Percentiles rank a stretch among this genome's conserved stretches.
Evolutionary conservation across 257 asterid species (phyloP).

Genomic region (Lavandula angustifolia): DNA sequence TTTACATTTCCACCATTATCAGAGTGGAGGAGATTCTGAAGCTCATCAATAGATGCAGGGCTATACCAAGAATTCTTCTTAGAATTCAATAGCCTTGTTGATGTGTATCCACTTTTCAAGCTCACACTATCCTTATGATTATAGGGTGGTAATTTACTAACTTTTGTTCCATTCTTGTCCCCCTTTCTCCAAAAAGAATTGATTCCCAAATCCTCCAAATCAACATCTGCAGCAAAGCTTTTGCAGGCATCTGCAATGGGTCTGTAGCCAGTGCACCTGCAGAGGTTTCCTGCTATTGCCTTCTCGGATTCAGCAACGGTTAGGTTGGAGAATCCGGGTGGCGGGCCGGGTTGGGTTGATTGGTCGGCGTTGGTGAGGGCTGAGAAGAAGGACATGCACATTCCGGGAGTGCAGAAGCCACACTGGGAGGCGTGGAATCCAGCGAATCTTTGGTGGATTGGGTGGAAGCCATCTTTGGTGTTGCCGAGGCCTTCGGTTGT

Average conservation of each 20-base stretch:
- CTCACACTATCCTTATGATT: constrained; percentile 1
- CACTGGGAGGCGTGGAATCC: constrained; percentile 32
- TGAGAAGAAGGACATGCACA: background rate
- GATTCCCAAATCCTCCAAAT: constrained; percentile 29
- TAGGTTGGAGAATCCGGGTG: constrained; percentile 28
- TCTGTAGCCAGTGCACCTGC: constrained; percentile 29
- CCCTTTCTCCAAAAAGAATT: constrained; percentile 27
- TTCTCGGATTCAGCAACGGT: constrained; percentile 27
- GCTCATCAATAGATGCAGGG: constrained; percentile 25
- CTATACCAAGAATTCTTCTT: constrained; percentile 22
- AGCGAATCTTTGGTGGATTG: constrained; percentile 31
- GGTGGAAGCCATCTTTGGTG: constrained; percentile 27
- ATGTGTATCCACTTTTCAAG: background rate
- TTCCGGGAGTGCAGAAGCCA: constrained; percentile 32
- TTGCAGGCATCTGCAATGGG: constrained; percentile 10
- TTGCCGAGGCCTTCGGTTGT: constrained; percentile 17
- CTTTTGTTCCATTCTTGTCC: background rate
- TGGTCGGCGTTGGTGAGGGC: constrained; percentile 24
- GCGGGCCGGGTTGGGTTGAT: background rate
- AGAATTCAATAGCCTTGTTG: constrained; percentile 18
- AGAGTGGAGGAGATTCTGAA: constrained; percentile 13
- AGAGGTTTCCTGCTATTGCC: constrained; percentile 25
- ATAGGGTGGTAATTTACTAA: constrained; percentile 14
- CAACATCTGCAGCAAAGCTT: no score
- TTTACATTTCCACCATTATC: background rate